These are phyloP conservation scores for Oropetium thomaeum DNA, from an alignment of 176 grass and related monocot genomes.

Conservation along the genomic window DNA sequence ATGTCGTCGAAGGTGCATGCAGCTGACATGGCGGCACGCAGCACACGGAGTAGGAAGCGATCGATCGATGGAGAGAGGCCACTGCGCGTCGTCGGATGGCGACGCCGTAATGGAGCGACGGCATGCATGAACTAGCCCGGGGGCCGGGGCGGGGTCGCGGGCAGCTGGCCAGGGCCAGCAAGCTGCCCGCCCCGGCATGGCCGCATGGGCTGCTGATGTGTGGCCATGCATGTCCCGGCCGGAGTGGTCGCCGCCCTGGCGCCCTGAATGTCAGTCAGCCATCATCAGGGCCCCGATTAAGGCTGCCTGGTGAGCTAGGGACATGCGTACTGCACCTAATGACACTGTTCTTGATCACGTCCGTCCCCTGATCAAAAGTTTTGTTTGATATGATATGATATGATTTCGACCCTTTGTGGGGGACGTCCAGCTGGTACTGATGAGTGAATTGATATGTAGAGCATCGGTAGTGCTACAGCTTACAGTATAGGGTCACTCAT, in stretches of 20 bases:
- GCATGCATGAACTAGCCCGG: not conserved
- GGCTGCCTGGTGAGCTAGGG: not conserved
- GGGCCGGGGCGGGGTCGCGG: not conserved
- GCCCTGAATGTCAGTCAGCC: not conserved
- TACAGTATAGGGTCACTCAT: too few relatives aligned
- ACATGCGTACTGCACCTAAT: conserved; percentile 4
- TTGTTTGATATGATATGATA: not conserved
- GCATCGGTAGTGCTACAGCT: not conserved
- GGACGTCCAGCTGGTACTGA: not conserved
- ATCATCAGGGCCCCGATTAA: not conserved
- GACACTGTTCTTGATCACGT: not conserved
- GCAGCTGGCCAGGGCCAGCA: too few relatives aligned
- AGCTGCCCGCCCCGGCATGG: conserved; percentile 30
- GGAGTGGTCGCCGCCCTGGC: conserved; percentile 5
- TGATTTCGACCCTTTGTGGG: not conserved
- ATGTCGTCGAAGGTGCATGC: not conserved
- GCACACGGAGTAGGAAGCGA: not conserved
- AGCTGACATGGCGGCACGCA: not conserved
- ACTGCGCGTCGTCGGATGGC: not conserved
- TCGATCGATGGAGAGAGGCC: not conserved
- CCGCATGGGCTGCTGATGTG: conserved; percentile 23
- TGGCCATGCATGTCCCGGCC: conserved; percentile 11
- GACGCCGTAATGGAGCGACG: not conserved
- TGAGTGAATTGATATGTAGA: too few relatives aligned
- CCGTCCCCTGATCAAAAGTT: not conserved